These are phyloP conservation scores for Amanita polypyramis DNA, from an alignment of 768 basidiomycete genomes.

Conservation along the genomic window DNA sequence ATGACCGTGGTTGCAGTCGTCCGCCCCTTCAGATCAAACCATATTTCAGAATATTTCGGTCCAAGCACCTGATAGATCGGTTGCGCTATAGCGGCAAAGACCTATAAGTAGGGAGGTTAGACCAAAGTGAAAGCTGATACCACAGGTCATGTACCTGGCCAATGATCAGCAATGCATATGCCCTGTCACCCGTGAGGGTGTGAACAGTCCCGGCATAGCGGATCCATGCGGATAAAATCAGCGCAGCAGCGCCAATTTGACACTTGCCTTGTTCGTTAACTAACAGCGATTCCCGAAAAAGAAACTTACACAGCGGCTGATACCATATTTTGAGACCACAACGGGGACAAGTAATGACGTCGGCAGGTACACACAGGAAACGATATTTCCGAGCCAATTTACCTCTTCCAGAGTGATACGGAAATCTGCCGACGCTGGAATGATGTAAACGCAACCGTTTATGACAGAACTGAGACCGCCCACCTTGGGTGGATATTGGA, in stretches of 20 bases:
- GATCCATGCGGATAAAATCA: conserved; percentile 64
- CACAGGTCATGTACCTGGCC: conserved; percentile 44
- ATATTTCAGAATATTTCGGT: conserved; percentile 72
- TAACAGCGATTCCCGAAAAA: background rate
- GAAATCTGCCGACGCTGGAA: conserved; percentile 51
- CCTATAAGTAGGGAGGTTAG: conserved; percentile 22
- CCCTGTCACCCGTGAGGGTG: conserved; percentile 37
- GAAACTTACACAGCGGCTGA: conserved; percentile 48
- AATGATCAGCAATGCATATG: conserved; percentile 59
- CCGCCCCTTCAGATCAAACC: conserved; percentile 70
- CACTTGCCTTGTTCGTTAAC: conserved; percentile 33
- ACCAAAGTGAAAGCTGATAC: background rate
- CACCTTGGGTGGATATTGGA: conserved; percentile 65
- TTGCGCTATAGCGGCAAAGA: conserved; percentile 55
- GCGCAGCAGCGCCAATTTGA: conserved; percentile 39
- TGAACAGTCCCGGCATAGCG: conserved; percentile 60
- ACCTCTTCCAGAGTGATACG: conserved; percentile 59
- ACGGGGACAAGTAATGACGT: conserved; percentile 45
- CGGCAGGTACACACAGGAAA: conserved; percentile 53
- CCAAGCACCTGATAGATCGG: conserved; percentile 70
- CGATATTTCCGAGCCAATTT: conserved; percentile 74
- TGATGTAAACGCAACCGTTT: background rate
- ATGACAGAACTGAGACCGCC: conserved; percentile 5
- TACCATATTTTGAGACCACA: conserved; percentile 46
- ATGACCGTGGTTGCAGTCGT: conserved; percentile 67